Evolutionary conservation across 2,329 filamentous ascomycete species (phyloP).

Genomic region (Penicillium concentricum): DNA sequence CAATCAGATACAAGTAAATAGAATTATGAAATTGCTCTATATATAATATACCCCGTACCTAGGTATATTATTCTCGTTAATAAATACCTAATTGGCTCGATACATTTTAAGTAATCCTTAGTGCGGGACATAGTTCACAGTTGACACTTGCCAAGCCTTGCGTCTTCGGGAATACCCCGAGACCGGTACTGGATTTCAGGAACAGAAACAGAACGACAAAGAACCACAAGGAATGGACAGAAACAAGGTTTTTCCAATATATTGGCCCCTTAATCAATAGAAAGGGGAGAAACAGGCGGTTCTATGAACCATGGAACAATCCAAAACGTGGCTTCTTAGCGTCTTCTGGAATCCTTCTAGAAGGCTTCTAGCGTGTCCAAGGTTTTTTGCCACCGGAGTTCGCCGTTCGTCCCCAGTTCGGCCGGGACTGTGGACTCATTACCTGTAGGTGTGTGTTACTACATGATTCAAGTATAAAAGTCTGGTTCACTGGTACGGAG

Average conservation of each 20-base stretch:
- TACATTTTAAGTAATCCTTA: background rate
- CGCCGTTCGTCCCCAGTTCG: background rate
- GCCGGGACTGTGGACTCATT: no score
- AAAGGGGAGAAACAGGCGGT: background rate
- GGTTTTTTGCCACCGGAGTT: constrained; percentile 11
- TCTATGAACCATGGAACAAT: constrained; percentile 2
- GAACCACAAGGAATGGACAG: background rate
- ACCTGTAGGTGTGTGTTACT: no score
- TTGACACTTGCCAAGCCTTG: constrained; percentile 3
- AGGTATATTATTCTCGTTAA: background rate
- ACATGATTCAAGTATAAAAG: background rate
- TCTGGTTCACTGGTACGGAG: no score
- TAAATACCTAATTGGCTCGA: background rate
- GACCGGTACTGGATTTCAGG: background rate
- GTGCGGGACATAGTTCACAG: background rate
- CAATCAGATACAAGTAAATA: background rate
- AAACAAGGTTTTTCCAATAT: background rate
- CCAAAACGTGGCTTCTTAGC: constrained; percentile 21
- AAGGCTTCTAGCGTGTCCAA: constrained; percentile 30
- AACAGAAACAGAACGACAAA: background rate
- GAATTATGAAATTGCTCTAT: background rate
- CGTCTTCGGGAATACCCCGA: background rate
- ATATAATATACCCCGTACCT: background rate
- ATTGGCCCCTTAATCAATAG: background rate
- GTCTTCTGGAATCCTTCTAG: constrained; percentile 34